Conservation (phyloP, 495 filamentous ascomycete species). For the Podospora pseudocomata region DNA sequence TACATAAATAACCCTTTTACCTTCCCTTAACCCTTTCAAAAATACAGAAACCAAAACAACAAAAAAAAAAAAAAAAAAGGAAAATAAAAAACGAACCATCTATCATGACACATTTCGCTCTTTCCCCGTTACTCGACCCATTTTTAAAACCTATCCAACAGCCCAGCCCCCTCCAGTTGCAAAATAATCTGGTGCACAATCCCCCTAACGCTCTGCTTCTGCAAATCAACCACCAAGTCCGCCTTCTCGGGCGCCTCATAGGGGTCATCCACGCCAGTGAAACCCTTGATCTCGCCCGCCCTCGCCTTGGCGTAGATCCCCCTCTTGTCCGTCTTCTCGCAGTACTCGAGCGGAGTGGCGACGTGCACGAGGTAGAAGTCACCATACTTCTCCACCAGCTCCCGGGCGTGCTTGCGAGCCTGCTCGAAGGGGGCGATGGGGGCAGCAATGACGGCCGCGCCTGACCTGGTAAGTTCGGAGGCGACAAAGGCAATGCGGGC, state of each 20-base stretch:
- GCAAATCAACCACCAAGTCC: conserved; percentile 77
- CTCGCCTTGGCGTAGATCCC: conserved; percentile 86
- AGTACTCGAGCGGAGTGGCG: conserved; percentile 83
- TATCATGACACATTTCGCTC: background rate
- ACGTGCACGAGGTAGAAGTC: conserved; percentile 95
- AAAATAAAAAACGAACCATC: background rate
- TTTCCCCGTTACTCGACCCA: background rate
- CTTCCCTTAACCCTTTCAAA: background rate
- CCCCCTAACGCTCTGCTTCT: conserved; percentile 82
- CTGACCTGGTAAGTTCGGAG: conserved; percentile 85
- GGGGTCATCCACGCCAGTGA: conserved; percentile 97
- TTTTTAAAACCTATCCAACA: conserved; percentile 58
- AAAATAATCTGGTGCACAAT: conserved; percentile 97
- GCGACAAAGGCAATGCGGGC: conserved; percentile 95
- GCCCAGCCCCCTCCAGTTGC: conserved; percentile 83
- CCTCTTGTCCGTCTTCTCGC: conserved; percentile 90
- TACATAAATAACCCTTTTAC: background rate
- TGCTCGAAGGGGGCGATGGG: conserved; percentile 94
- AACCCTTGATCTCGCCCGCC: conserved; percentile 91
- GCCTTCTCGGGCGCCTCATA: conserved; percentile 84
- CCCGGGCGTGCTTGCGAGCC: conserved; percentile 68
- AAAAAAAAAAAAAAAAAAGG: background rate
- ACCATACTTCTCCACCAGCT: conserved; percentile 81
- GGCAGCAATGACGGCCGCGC: conserved; percentile 92
- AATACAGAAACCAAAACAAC: background rate